phyloP scores from a whole-genome alignment of 1,284 basidiomycete species.

The Ceratobasidium sp. region DNA sequence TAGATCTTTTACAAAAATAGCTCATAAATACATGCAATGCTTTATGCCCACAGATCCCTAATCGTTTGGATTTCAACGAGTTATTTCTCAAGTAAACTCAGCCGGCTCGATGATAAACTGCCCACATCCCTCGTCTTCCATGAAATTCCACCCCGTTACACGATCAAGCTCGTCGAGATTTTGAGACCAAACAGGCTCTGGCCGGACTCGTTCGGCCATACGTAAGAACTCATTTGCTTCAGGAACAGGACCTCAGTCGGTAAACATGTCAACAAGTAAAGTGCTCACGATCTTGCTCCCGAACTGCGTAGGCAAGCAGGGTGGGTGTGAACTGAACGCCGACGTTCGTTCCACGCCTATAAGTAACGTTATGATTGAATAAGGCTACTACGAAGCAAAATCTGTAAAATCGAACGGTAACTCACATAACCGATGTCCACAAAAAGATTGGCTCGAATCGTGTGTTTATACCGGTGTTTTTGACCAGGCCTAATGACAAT shows the following conservation, averaged over 20 bases:
- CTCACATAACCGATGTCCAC: constrained; percentile 10
- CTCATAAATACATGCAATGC: neutral
- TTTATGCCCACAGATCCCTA: neutral
- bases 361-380: too few species aligned
- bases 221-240: constrained; percentile 16
- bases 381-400: too few species aligned
- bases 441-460: constrained; percentile 8
- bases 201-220: neutral
- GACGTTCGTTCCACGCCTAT: neutral
- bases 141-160: constrained; percentile 30
- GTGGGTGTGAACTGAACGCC: constrained; percentile 2
- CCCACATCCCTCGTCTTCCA: constrained; percentile 13
- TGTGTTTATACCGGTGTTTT: neutral
- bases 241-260: neutral
- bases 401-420: too few species aligned
- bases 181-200: constrained; percentile 6
- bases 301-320: neutral
- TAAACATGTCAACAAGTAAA: neutral
- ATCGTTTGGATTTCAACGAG: neutral
- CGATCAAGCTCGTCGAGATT: constrained; percentile 32
- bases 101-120: constrained; percentile 15
- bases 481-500: neutral
- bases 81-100: neutral
- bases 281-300: constrained; percentile 8
- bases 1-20: too few species aligned